These are phyloP conservation scores for Daldinia childiae DNA, from an alignment of 495 filamentous ascomycete species.

Conservation along the genomic window DNA sequence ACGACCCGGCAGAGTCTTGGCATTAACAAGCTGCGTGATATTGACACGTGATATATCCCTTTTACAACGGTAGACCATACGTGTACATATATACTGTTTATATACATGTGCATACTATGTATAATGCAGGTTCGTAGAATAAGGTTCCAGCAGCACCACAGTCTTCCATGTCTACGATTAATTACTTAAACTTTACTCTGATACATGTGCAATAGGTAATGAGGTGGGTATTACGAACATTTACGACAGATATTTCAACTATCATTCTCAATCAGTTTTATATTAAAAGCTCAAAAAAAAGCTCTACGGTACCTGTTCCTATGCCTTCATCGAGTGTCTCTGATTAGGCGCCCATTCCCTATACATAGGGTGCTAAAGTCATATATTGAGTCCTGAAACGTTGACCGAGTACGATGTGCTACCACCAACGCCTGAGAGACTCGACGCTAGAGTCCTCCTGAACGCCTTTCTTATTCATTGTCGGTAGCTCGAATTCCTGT, in stretches of 20 bases:
- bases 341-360: conserved; percentile 11
- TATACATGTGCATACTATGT: not conserved
- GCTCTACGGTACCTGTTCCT: conserved; percentile 11
- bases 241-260: not conserved
- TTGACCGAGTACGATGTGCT: conserved; percentile 30
- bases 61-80: not conserved
- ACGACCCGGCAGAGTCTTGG: conserved; percentile 11
- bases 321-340: conserved; percentile 23
- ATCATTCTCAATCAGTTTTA: conserved; percentile 22
- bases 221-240: not conserved
- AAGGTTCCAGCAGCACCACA: not conserved
- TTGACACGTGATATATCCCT: not conserved
- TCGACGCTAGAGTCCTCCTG: conserved; percentile 25
- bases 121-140: not conserved
- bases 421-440: conserved; percentile 37
- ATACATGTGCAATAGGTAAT: too few species aligned
- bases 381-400: conserved; percentile 37
- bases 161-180: not conserved
- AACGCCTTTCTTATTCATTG: conserved; percentile 29
- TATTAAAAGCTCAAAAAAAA: conserved; percentile 32
- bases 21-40: not conserved
- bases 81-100: not conserved
- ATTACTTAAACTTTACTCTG: not conserved
- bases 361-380: conserved; percentile 19
- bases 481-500: conserved; percentile 19